These are phyloP conservation scores for Ustilago loliicola DNA, from an alignment of 1,284 basidiomycete species.

Conservation along the genomic window DNA sequence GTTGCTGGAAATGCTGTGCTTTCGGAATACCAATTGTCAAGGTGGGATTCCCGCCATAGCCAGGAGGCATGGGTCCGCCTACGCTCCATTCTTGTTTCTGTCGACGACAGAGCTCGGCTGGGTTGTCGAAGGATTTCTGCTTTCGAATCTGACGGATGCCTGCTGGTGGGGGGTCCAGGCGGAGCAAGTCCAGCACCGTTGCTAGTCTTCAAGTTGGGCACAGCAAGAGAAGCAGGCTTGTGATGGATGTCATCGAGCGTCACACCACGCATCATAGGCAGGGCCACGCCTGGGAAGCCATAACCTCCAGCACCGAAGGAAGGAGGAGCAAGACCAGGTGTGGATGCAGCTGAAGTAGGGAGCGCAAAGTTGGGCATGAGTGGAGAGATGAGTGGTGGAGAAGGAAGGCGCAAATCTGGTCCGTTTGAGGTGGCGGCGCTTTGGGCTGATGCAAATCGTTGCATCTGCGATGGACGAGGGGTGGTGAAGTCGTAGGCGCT, in stretches of 20 bases:
- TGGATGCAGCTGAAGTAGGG: slow-evolving; percentile 30
- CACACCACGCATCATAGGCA: slow-evolving; percentile 17
- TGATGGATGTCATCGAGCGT: slow-evolving; percentile 44
- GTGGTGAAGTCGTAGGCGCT: slow-evolving; percentile 41
- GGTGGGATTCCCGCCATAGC: slow-evolving; percentile 25
- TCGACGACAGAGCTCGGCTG: slow-evolving; percentile 45
- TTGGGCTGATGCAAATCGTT: slow-evolving; percentile 42
- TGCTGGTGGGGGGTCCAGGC: not conserved
- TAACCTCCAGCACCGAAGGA: slow-evolving; percentile 13
- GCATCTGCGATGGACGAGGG: slow-evolving; percentile 42
- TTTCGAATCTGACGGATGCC: slow-evolving; percentile 44
- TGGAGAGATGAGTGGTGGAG: slow-evolving; percentile 41
- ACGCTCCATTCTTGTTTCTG: slow-evolving; percentile 50
- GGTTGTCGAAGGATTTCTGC: slow-evolving; percentile 54
- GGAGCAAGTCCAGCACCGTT: not conserved
- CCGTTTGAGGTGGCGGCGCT: slow-evolving; percentile 13
- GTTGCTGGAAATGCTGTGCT: slow-evolving; percentile 19
- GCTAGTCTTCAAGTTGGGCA: not conserved
- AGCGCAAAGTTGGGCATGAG: slow-evolving; percentile 45
- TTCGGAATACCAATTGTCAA: slow-evolving; percentile 45
- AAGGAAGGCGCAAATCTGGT: slow-evolving; percentile 31
- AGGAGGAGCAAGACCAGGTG: slow-evolving; percentile 22
- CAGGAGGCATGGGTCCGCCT: slow-evolving; percentile 37
- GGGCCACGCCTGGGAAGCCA: slow-evolving; percentile 22
- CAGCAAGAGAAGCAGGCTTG: slow-evolving; percentile 29